Base-by-base conservation (phyloP, 2,329 filamentous ascomycete genomes). In the Furcasterigmium sp. region DNA sequence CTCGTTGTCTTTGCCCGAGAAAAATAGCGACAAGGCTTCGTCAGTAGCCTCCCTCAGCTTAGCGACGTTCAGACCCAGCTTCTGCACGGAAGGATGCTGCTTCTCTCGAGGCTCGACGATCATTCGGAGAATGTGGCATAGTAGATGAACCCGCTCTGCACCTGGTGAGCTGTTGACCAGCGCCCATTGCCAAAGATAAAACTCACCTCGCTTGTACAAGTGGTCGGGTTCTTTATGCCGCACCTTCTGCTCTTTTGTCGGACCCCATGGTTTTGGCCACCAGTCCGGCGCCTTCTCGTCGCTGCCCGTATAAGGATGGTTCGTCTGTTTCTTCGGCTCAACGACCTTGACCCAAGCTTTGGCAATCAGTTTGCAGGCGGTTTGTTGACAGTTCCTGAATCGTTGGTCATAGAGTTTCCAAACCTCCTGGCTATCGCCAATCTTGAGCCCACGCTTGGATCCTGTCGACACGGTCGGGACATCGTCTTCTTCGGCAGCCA, bases 321-420 rank as follows among this genome's bases (percentile, higher is more conserved):
- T 83, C 0, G 82, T 83, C 60, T 88, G 85, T 60, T 90, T 90
- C 63, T 85, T 87, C 0, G 85, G 85, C 53, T 86, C 84, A 2
- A 89, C 78, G 2, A 79, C 72, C 56, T 87, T 87, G 46, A 90
- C 81, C 78, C 85, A 89, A 10, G 78, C 82, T 58, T 89, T 90
- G 26, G 80, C 80, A 41, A 89, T 81, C 20, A 82, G 66, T 60
- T 89, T 89, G 63, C 82, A 84, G 7, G 81, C 77, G 2, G 79
- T 75, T 53, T 90, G 85, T 53, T 89, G 84, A 51, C 84, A 76
- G 45, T 76, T 75, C 49, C 76, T 78, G 56, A 88, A 80, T 1
- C 79, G 67, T 32, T 74, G 69, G 38, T 76, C 69, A 50, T 85
- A 84, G 49, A 83, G 82, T 8, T 68, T 68, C 63, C 73, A 75